Percentiles rank a stretch among this genome's conserved stretches.
Conservation (phyloP, 2,329 filamentous ascomycete species). For the Hypoxylon sp. region DNA sequence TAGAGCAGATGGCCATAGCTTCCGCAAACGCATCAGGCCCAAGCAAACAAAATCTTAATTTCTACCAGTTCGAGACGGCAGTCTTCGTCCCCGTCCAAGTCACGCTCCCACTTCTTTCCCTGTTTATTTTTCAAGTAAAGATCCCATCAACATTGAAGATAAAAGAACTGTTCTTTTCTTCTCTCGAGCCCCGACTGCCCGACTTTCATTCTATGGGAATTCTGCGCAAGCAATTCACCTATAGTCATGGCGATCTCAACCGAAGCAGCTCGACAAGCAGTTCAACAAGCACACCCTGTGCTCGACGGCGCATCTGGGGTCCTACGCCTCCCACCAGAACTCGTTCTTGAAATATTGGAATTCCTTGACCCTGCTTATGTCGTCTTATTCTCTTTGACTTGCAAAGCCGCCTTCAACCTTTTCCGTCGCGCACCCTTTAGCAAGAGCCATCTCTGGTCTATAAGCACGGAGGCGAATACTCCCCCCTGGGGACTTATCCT, state of each 20-base stretch:
- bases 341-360: constrained; percentile 17
- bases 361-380: constrained; percentile 10
- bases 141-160: no score
- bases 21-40: neutral
- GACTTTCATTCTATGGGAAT: neutral
- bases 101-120: no score
- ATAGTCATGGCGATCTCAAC: neutral
- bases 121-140: no score
- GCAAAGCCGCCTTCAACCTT: constrained; percentile 13
- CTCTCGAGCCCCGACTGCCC: neutral
- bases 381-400: constrained; percentile 30
- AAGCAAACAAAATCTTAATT: neutral
- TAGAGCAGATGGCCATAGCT: neutral
- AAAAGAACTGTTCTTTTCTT: neutral
- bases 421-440: constrained; percentile 3
- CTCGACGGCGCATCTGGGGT: constrained; percentile 2
- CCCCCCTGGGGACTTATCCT: neutral
- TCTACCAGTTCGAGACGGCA: neutral
- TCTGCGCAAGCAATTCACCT: neutral
- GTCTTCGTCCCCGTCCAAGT: neutral
- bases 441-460: neutral
- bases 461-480: no score
- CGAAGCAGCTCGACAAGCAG: neutral
- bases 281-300: constrained; percentile 4
- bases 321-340: constrained; percentile 22